A percentile compares a stretch with the other conserved stretches of the same genome.
Evolutionary conservation across 2,329 filamentous ascomycete genomes (phyloP).

Genomic region (Epichloe scottii): DNA sequence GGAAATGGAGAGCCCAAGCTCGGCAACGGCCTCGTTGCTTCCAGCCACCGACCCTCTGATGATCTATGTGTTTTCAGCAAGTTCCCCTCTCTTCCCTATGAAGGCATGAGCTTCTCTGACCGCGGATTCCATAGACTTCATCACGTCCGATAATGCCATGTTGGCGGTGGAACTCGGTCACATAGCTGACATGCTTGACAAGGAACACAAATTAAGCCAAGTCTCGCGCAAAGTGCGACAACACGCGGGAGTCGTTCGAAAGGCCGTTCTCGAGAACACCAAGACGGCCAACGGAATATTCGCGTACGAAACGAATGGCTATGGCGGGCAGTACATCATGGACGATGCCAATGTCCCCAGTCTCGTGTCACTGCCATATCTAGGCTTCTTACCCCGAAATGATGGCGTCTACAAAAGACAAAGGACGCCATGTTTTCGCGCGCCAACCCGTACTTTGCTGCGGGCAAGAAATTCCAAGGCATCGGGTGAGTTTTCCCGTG

Average conservation of each 20-base stretch:
- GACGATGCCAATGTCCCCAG: slow-evolving; percentile 62
- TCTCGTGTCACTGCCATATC: slow-evolving; percentile 50
- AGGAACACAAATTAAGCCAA: slow-evolving; percentile 56
- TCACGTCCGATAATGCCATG: slow-evolving; percentile 24
- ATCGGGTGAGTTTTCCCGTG: slow-evolving; percentile 13
- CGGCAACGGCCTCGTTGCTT: slow-evolving; percentile 63
- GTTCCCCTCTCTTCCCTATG: background rate
- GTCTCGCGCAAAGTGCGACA: slow-evolving; percentile 33
- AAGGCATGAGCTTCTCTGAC: background rate
- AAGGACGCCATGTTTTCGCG: slow-evolving; percentile 63
- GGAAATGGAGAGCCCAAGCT: slow-evolving; percentile 70
- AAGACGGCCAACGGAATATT: slow-evolving; percentile 45
- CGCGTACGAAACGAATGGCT: slow-evolving; percentile 67
- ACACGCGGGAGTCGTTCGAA: slow-evolving; percentile 46
- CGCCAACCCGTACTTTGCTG: slow-evolving; percentile 62
- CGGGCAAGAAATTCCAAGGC: slow-evolving; percentile 12
- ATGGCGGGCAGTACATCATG: slow-evolving; percentile 53
- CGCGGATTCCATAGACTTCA: slow-evolving; percentile 28
- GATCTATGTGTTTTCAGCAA: slow-evolving; percentile 59
- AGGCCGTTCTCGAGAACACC: slow-evolving; percentile 49
- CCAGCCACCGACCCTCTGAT: slow-evolving; percentile 72
- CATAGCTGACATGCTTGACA: slow-evolving; percentile 49
- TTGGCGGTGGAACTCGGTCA: slow-evolving; percentile 40
- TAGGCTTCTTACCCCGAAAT: slow-evolving; percentile 44
- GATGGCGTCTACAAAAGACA: slow-evolving; percentile 67